A percentile compares a stretch with the other conserved stretches of the same genome.
These are phyloP conservation scores for Bipolaris gigantea DNA, from an alignment of 2,329 filamentous ascomycete genomes.

Conservation along the genomic window DNA sequence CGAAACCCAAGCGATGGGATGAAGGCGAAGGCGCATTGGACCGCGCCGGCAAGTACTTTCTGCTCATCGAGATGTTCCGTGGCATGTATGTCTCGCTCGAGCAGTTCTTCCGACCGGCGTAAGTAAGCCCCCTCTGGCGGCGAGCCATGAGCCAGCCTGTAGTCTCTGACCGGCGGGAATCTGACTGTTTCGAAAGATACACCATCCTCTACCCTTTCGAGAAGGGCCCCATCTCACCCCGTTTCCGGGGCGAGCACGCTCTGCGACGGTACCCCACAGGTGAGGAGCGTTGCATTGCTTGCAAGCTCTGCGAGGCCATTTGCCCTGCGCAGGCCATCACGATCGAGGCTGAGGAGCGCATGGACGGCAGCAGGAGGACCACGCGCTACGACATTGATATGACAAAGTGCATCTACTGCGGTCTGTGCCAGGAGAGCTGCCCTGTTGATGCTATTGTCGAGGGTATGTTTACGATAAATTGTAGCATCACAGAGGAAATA, in stretches of 20 bases:
- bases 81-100: constrained; percentile 98
- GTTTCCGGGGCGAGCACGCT: constrained; percentile 97
- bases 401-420: constrained; percentile 99
- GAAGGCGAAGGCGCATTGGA: constrained; percentile 78
- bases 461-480: constrained; percentile 49
- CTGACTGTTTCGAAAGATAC: constrained; percentile 63
- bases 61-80: constrained; percentile 91
- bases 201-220: constrained; percentile 99
- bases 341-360: constrained; percentile 97
- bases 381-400: constrained; percentile 99
- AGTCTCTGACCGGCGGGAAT: background rate
- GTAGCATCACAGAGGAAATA: background rate
- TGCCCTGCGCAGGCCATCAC: constrained; percentile 98
- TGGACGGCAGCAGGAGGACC: constrained; percentile 90
- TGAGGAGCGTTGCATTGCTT: constrained; percentile 98
- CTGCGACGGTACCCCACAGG: constrained; percentile 94
- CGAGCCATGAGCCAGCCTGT: constrained; percentile 8
- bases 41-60: constrained; percentile 88
- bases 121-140: constrained; percentile 54
- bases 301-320: constrained; percentile 98
- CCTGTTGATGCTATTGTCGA: constrained; percentile 94
- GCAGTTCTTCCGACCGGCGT: constrained; percentile 98
- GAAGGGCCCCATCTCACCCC: constrained; percentile 96
- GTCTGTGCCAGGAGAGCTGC: constrained; percentile 98
- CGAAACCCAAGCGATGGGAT: constrained; percentile 75